Evolutionary conservation across 1,139 yeast genomes (phyloP).

Genomic region (Yarrowia galli): DNA sequence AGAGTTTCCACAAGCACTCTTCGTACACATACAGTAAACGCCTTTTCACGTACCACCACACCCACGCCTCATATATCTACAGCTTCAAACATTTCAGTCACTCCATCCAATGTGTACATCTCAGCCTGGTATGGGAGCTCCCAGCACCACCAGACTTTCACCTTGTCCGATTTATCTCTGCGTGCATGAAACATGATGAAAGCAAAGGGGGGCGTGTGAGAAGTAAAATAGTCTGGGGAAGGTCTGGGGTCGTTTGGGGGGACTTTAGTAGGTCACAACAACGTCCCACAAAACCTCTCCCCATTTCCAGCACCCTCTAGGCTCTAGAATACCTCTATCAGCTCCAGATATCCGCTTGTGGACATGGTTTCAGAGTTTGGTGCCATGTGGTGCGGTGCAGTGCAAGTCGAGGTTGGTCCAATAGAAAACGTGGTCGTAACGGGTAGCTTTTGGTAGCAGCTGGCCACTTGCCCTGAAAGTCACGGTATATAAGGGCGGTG

Average conservation of each 20-base stretch:
- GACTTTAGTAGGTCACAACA: too few species aligned
- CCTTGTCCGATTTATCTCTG: neutral
- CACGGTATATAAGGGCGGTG: conserved; percentile 10
- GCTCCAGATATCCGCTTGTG: neutral
- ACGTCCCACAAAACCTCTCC: neutral
- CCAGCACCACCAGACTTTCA: too few species aligned
- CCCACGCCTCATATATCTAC: too few species aligned
- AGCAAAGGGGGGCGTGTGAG: conserved; percentile 19
- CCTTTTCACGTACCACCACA: too few species aligned
- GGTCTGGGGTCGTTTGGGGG: too few species aligned
- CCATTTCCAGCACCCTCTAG: neutral
- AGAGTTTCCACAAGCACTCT: too few species aligned
- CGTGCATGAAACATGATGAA: conserved; percentile 13
- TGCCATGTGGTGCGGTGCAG: conserved; percentile 36
- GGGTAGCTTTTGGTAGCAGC: neutral
- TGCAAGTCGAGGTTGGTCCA: conserved; percentile 17
- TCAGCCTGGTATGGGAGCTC: too few species aligned
- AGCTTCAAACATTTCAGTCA: too few species aligned
- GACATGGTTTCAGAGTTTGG: conserved; percentile 10
- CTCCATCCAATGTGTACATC: too few species aligned
- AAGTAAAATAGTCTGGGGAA: conserved; percentile 1
- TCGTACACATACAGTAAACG: too few species aligned
- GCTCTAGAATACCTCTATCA: neutral
- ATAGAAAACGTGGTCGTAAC: neutral
- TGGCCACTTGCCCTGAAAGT: conserved; percentile 18